Evolutionary conservation across 306 rosid species (phyloP), one percentile per base, ranked within the genome.

Genomic region (Gillenia trifoliata): DNA sequence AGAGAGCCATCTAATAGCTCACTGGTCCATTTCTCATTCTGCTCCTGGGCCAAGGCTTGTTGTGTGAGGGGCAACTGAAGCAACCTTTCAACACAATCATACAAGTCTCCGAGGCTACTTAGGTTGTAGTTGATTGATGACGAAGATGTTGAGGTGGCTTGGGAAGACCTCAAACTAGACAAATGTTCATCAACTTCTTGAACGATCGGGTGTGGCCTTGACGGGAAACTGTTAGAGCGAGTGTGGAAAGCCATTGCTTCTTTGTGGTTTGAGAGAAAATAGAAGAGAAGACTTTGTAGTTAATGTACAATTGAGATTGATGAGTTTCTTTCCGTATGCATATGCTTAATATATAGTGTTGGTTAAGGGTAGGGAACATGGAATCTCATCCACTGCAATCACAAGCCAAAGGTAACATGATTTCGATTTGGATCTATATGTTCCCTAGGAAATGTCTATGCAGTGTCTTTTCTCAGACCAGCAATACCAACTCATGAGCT

Each of bases 221-320:
- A 71, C 28, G 86, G 86, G 54, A 79, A 66, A 59, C 83, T 83
- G 76, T 75, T 75, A 1, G 81, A 83, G 4, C 77, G 83, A 72
- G 50, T 43, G 33, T 83, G 74, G 40, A 22, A 45, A 45, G 52
- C 6, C 20, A 47, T 69, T 25, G 19, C 47, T 33, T 50, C 15
- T 22, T 26, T 34, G 52, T 36, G 54, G 5, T 23, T 56, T 71
- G 38, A 6, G 17, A 54, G 50, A 50, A 7, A 30, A 60, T 15
- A 59, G 3, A 13, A 34, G 22, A 34, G 75, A 71, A 13, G 26
- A 25, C 25, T 9, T 71, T 56, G 34, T 6, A 16, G 30, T 6
- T 3, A 41, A 68, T 78, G 72, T 64, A 77, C 40, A 75, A 56
- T 25, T 71, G 30, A 25, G 33, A 36, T 41, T 63, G 34, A 70